Percentiles rank a stretch among this genome's conserved stretches.
These are phyloP conservation scores for Priceomyces fermenticarens DNA, from an alignment of 805 yeast genomes.

Conservation along the genomic window DNA sequence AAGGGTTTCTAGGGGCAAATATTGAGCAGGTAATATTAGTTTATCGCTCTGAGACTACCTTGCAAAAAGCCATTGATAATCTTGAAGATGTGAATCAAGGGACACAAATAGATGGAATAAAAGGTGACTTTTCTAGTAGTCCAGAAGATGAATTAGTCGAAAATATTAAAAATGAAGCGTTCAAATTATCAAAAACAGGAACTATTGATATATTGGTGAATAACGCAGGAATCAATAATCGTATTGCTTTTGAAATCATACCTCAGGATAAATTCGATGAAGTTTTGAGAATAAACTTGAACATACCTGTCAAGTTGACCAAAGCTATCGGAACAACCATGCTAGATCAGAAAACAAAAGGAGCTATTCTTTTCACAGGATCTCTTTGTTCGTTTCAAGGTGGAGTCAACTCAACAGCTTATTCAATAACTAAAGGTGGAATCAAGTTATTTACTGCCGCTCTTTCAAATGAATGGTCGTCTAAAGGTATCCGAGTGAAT, in stretches of 20 bases:
- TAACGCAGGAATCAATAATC: slow-evolving; percentile 40
- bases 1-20: slow-evolving; percentile 53
- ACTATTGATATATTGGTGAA: slow-evolving; percentile 40
- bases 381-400: slow-evolving; percentile 42
- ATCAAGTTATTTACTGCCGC: slow-evolving; percentile 34
- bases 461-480: slow-evolving; percentile 45
- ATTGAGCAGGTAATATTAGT: slow-evolving; percentile 32
- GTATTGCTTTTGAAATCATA: slow-evolving; percentile 30
- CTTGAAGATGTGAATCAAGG: slow-evolving; percentile 20
- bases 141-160: slow-evolving; percentile 24
- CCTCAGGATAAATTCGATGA: slow-evolving; percentile 35
- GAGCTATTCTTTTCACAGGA: slow-evolving; percentile 43
- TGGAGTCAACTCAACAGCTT: slow-evolving; percentile 36
- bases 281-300: slow-evolving; percentile 40
- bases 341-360: slow-evolving; percentile 26
- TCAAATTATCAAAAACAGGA: slow-evolving; percentile 23
- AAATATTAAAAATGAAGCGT: slow-evolving; percentile 24
- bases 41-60: slow-evolving; percentile 32
- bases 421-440: slow-evolving; percentile 44
- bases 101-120: slow-evolving; percentile 18
- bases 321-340: slow-evolving; percentile 35
- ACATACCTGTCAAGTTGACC: slow-evolving; percentile 34
- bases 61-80: slow-evolving; percentile 22
- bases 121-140: slow-evolving; percentile 18
- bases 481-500: slow-evolving; percentile 59